Evolutionary conservation across 495 filamentous ascomycete genomes (phyloP).

Genomic region (Penicillium desertorum): DNA sequence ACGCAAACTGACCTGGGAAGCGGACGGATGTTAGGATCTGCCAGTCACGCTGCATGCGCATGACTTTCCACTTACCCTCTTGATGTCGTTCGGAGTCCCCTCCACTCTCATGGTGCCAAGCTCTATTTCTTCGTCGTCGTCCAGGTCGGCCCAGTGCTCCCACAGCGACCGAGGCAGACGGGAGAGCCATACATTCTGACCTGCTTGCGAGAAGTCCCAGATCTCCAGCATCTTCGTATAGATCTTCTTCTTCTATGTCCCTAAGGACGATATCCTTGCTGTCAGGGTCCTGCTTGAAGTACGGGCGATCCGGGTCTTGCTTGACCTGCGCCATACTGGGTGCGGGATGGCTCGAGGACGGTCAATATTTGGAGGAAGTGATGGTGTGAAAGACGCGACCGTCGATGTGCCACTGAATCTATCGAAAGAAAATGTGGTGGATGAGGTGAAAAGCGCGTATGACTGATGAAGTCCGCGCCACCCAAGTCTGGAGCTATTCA

Average conservation of each 20-base stretch:
- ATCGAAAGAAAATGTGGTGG: not conserved
- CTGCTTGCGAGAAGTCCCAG: conserved; percentile 67
- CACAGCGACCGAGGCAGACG: conserved; percentile 76
- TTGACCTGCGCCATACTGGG: conserved; percentile 38
- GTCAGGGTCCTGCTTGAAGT: conserved; percentile 54
- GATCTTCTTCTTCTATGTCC: conserved; percentile 67
- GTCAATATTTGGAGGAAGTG: not conserved
- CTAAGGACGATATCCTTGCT: conserved; percentile 55
- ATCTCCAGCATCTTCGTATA: conserved; percentile 87
- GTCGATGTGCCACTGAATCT: not conserved
- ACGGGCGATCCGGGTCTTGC: conserved; percentile 15
- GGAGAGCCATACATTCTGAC: conserved; percentile 65
- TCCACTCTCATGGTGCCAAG: conserved; percentile 76
- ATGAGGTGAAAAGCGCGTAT: not conserved
- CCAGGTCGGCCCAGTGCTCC: conserved; percentile 60
- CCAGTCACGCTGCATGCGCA: not conserved
- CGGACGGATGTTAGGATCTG: not conserved
- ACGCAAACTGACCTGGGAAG: conserved; percentile 49
- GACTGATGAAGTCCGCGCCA: conserved; percentile 8
- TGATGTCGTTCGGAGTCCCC: conserved; percentile 50
- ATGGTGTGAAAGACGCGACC: not conserved
- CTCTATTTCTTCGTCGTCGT: conserved; percentile 62
- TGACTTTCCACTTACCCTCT: conserved; percentile 42
- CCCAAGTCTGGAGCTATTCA: conserved; percentile 9
- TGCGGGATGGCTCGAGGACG: not conserved